A percentile compares a stretch with the other conserved stretches of the same genome.
Conservation (phyloP, 192 early-diverging fungal genomes). For the Thoreauomyces humboldtii region DNA sequence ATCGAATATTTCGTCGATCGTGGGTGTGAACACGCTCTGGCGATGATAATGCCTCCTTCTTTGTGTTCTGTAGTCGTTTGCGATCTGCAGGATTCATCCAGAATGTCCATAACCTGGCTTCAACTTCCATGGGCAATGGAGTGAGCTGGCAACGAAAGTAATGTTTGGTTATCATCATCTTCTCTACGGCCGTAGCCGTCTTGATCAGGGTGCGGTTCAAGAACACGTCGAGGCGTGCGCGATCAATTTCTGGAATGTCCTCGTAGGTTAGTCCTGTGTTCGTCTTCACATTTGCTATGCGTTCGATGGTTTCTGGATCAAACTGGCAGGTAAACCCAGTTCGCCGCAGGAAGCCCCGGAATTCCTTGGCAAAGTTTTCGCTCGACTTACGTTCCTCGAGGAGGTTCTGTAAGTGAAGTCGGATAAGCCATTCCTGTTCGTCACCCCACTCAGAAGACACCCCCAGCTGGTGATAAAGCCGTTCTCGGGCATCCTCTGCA, state of each 20-base stretch:
- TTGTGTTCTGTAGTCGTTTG: neutral
- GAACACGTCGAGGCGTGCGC: neutral
- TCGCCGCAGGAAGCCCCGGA: conserved; percentile 8
- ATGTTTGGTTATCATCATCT: conserved; percentile 5
- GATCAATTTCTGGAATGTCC: conserved; percentile 4
- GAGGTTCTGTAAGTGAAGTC: conserved; percentile 4
- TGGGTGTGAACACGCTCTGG: conserved; percentile 6
- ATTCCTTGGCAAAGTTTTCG: conserved; percentile 3
- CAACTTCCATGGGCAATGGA: neutral
- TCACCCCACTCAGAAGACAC: neutral
- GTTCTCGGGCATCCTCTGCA: neutral
- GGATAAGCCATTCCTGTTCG: conserved; percentile 7
- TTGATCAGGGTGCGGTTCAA: conserved; percentile 4
- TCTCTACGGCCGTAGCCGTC: neutral
- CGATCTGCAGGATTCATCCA: conserved; percentile 3
- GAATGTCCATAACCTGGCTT: neutral
- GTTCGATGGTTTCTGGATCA: conserved; percentile 1
- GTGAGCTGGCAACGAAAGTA: conserved; percentile 2
- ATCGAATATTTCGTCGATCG: conserved; percentile 1
- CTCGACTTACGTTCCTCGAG: conserved; percentile 1
- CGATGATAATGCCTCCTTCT: neutral
- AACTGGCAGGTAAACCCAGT: neutral
- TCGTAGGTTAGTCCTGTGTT: conserved; percentile 1
- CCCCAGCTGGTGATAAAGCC: neutral
- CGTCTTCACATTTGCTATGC: conserved; percentile 1